Conservation (phyloP, 2,329 filamentous ascomycete genomes). For the Paracorniculantispora psalliotae region DNA sequence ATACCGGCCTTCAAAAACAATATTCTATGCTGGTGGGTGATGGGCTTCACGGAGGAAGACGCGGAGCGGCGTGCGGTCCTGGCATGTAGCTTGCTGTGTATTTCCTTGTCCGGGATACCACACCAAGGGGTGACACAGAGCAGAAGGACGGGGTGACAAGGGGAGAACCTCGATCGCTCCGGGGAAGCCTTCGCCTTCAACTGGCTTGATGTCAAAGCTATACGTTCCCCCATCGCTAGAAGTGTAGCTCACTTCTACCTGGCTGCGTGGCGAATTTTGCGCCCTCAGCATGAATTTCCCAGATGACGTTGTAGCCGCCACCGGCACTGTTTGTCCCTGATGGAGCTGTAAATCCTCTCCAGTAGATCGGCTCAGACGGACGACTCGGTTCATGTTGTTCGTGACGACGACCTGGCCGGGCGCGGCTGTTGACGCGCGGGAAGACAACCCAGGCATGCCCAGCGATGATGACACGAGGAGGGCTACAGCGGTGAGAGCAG, state of each 20-base stretch:
- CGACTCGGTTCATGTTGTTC: not conserved
- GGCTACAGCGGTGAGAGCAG: not conserved
- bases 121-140: conserved; percentile 3
- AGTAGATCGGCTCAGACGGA: not conserved
- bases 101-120: conserved; percentile 7
- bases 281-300: not conserved
- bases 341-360: not conserved
- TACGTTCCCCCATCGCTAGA: not conserved
- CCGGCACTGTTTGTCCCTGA: not conserved
- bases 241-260: conserved; percentile 1
- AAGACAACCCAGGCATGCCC: not conserved
- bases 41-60: conserved; percentile 4
- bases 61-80: not conserved
- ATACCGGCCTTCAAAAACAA: not conserved
- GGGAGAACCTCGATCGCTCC: not conserved
- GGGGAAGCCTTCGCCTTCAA: not conserved
- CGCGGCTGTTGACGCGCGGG: not conserved
- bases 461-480: not conserved
- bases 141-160: not conserved
- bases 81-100: not conserved
- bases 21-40: not conserved
- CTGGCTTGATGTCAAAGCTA: not conserved
- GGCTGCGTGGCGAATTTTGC: not conserved
- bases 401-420: not conserved
- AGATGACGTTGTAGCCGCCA: not conserved